Evolutionary conservation across 805 yeast genomes (phyloP).

Genomic region (Blastobotrys parvus): DNA sequence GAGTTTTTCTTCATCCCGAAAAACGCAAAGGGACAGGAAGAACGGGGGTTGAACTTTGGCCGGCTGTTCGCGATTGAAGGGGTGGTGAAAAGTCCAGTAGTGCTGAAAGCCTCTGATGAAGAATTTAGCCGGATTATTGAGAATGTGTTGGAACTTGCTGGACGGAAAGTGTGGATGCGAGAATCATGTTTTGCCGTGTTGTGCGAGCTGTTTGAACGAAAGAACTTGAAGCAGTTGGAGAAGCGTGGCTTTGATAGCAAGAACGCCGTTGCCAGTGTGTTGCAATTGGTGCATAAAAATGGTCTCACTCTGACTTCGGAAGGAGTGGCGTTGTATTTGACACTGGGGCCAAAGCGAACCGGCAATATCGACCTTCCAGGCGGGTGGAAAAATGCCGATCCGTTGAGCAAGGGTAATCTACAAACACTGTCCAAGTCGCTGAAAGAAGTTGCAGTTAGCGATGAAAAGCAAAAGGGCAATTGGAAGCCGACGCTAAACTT

Average conservation of each 20-base stretch:
- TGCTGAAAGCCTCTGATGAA: constrained; percentile 25
- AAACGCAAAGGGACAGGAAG: constrained; percentile 67
- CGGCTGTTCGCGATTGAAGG: constrained; percentile 77
- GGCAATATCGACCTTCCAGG: constrained; percentile 8
- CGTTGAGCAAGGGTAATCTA: constrained; percentile 65
- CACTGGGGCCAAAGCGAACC: not conserved
- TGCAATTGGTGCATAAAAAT: constrained; percentile 40
- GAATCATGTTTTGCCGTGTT: constrained; percentile 73
- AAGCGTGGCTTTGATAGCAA: constrained; percentile 1
- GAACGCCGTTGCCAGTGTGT: constrained; percentile 19
- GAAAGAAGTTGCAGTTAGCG: constrained; percentile 31
- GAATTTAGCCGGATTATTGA: constrained; percentile 37
- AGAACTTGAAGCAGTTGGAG: not conserved
- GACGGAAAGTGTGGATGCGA: constrained; percentile 71
- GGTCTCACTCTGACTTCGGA: constrained; percentile 64
- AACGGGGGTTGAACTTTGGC: constrained; percentile 74
- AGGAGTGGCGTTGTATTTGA: constrained; percentile 65
- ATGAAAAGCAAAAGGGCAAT: constrained; percentile 22
- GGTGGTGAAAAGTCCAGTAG: constrained; percentile 46
- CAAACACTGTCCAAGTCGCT: constrained; percentile 52
- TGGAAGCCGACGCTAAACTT: constrained; percentile 74
- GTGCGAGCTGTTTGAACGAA: constrained; percentile 21
- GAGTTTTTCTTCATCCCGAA: constrained; percentile 33
- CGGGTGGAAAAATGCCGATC: constrained; percentile 67
- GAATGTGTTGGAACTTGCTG: constrained; percentile 48